These are phyloP conservation scores for Hymenoscyphus repandus DNA, from an alignment of 2,329 filamentous ascomycete species.

Conservation along the genomic window DNA sequence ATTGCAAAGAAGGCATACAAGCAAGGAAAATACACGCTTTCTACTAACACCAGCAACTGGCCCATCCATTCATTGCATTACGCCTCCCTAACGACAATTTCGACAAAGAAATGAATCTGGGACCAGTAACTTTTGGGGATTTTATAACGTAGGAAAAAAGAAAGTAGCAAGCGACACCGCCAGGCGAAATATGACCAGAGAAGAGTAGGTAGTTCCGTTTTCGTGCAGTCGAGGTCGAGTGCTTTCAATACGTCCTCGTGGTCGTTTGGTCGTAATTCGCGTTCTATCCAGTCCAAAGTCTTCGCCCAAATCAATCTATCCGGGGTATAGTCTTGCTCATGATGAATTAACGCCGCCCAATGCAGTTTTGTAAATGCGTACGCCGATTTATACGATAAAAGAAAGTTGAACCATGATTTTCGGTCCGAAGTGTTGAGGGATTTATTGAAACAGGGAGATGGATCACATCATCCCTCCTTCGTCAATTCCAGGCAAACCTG, in stretches of 20 bases:
- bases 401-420: constrained; percentile 1
- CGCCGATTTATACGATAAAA: constrained; percentile 14
- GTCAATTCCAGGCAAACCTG: constrained; percentile 50
- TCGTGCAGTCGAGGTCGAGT: constrained; percentile 7
- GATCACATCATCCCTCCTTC: constrained; percentile 42
- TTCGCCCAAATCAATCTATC: constrained; percentile 27
- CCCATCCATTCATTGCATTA: too few species aligned
- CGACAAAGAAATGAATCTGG: neutral
- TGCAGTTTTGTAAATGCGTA: constrained; percentile 21
- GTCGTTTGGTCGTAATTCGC: constrained; percentile 5
- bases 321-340: constrained; percentile 28
- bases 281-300: constrained; percentile 20
- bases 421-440: neutral
- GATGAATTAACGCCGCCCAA: constrained; percentile 27
- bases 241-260: constrained; percentile 5
- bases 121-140: neutral
- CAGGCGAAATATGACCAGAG: constrained; percentile 13
- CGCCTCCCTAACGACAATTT: too few species aligned
- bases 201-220: constrained; percentile 7
- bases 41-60: too few species aligned
- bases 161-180: constrained; percentile 7
- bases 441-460: constrained; percentile 3
- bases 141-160: neutral
- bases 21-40: too few species aligned
- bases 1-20: too few species aligned